phyloP scores from a whole-genome alignment of 1,284 basidiomycete species.

The Heterobasidion annosum region DNA sequence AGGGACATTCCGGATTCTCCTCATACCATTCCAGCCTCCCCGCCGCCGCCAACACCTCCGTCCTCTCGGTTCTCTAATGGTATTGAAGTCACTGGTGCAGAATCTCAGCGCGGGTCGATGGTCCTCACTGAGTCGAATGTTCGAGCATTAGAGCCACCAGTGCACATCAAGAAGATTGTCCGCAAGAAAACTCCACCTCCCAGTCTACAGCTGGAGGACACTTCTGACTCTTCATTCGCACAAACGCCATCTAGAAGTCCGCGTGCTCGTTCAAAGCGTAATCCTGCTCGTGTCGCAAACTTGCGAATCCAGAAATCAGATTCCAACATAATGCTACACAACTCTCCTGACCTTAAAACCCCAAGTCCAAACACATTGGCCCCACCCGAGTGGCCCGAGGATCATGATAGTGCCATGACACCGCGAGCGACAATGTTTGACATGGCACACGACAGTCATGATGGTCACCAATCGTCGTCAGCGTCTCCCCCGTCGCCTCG shows the following conservation, averaged over 20 bases:
- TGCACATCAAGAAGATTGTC: constrained; percentile 18
- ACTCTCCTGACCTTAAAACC: constrained; percentile 15
- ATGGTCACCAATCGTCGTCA: constrained; percentile 17
- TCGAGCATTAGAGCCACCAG: constrained; percentile 20
- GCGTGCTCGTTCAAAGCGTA: constrained; percentile 43
- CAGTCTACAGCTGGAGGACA: constrained; percentile 22
- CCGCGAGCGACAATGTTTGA: constrained; percentile 44
- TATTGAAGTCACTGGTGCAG: constrained; percentile 16
- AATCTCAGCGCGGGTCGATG: constrained; percentile 26
- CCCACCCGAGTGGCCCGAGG: constrained; percentile 44
- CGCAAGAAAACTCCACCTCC: constrained; percentile 31
- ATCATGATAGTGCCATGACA: constrained; percentile 40
- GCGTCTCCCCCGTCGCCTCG: constrained; percentile 23
- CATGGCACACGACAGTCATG: constrained; percentile 12
- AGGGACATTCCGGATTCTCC: constrained; percentile 30
- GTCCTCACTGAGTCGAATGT: constrained; percentile 24
- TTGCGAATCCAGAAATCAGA: constrained; percentile 28
- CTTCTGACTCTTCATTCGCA: constrained; percentile 39
- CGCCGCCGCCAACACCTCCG: constrained; percentile 31
- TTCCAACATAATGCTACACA: constrained; percentile 1
- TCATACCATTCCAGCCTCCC: constrained; percentile 29
- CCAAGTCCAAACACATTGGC: constrained; percentile 34
- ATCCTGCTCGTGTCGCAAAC: constrained; percentile 33
- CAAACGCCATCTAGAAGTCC: constrained; percentile 25
- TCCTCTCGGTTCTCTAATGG: constrained; percentile 13